Evolutionary conservation across 768 basidiomycete genomes (phyloP).

Genomic region (Lactifluus subvellereus): DNA sequence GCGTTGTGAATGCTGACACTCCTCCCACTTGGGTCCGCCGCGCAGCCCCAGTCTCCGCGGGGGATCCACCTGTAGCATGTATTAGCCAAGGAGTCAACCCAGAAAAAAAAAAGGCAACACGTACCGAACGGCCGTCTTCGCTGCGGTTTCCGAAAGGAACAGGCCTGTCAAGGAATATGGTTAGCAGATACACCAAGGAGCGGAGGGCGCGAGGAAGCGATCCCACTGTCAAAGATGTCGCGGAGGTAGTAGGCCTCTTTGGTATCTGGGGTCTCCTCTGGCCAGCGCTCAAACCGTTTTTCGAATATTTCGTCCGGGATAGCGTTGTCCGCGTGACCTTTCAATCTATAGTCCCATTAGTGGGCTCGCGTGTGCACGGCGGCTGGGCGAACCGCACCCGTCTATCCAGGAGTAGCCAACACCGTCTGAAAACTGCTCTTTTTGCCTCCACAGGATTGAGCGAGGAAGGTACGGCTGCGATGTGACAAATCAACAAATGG

Average conservation of each 20-base stretch:
- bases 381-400: conserved; percentile 44
- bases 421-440: conserved; percentile 99
- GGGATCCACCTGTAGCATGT: conserved; percentile 70
- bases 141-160: conserved; percentile 83
- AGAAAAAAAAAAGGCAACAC: conserved; percentile 28
- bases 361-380: neutral
- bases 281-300: conserved; percentile 67
- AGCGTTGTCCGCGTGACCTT: conserved; percentile 68
- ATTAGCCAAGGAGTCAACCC: neutral
- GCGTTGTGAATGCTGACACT: conserved; percentile 95
- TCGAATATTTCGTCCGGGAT: conserved; percentile 82
- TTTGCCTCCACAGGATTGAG: conserved; percentile 96
- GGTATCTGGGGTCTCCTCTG: conserved; percentile 80
- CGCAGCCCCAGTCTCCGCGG: conserved; percentile 94
- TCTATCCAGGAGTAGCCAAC: conserved; percentile 99
- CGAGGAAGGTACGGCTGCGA: conserved; percentile 85
- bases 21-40: conserved; percentile 89
- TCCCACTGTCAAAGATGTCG: conserved; percentile 78
- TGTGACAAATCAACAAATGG: neutral
- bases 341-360: conserved; percentile 51
- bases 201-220: conserved; percentile 10
- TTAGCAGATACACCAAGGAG: neutral
- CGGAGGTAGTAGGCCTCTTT: conserved; percentile 95
- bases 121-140: conserved; percentile 84
- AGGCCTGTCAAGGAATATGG: conserved; percentile 40